Base-by-base conservation (phyloP, 23 red algal genomes). In the Gracilaria gracilis region DNA sequence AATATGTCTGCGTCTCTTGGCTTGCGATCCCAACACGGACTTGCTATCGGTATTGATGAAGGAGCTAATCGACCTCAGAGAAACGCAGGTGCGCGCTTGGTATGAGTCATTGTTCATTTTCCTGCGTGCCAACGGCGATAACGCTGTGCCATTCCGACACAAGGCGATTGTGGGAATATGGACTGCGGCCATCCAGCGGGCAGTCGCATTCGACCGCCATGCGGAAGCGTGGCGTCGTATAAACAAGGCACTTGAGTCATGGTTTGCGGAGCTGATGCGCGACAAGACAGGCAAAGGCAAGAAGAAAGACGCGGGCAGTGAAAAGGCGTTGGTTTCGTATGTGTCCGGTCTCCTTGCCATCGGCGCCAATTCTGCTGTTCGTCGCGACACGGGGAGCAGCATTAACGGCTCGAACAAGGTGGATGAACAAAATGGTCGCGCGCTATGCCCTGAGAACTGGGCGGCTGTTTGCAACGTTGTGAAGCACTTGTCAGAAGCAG, bases 81-180 rank as follows among this genome's bases (percentile, higher is more conserved):
- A 88, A 13, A 55, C 29, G 16, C 67, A 88, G 67, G 17, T 24
- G n/a, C 27, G 29, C 7, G 11, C 51, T 24, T 67, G 84, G 2
- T 88, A 57, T 36, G 84, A 88, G 29, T 88, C 84, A 14, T 55
- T 88, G 65, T 36, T 19, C n/a, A 25, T 76, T 70, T 34, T 88
- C n/a, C 57, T 88, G 4, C 33, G 23, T 23, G 66, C 67, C 39
- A 20, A 24, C 17, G 72, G 47, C 47, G 32, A 12, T 32, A 28
- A 23, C 17, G 69, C 44, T 19, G 64, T 53, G 21, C 19, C 48
- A 48, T 46, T 88, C 14, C 84, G 84, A 37, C 84, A 88, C 66
- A 75, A 55, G 72, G 84, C 84, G 42, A 67, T 88, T 59, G 84
- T 48, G 19, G 66, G 31, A 19, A 76, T 88, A 55, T 88, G 84